Evolutionary conservation across 2,329 filamentous ascomycete genomes (phyloP).

Genomic region (Pochonia chlamydosporia): DNA sequence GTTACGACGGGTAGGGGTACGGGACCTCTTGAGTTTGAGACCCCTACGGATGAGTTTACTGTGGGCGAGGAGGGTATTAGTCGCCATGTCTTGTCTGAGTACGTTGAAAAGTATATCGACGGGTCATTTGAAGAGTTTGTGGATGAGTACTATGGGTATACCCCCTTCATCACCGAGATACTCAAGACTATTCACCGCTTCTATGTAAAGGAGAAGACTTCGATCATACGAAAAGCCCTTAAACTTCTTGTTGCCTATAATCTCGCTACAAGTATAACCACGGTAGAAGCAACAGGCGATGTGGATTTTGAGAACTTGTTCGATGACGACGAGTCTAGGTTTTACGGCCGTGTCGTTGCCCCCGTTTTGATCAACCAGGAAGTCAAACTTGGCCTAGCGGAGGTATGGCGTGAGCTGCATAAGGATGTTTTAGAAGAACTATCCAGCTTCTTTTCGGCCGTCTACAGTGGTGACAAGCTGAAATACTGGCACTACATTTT

Average conservation of each 20-base stretch:
- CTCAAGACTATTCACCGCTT: conserved; percentile 93
- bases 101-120: conserved; percentile 92
- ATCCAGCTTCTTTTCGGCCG: conserved; percentile 88
- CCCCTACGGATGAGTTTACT: conserved; percentile 81
- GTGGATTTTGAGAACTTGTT: conserved; percentile 75
- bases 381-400: conserved; percentile 93
- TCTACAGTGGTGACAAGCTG: conserved; percentile 93
- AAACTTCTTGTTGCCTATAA: conserved; percentile 96
- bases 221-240: conserved; percentile 88
- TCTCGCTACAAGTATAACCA: conserved; percentile 86
- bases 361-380: conserved; percentile 99
- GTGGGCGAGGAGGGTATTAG: conserved; percentile 86
- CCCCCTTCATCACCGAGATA: conserved; percentile 90
- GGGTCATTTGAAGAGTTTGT: conserved; percentile 89
- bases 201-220: conserved; percentile 81
- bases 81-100: conserved; percentile 74
- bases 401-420: conserved; percentile 97
- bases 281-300: conserved; percentile 86
- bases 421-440: conserved; percentile 95
- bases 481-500: conserved; percentile 99
- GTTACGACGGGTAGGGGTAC: conserved; percentile 59
- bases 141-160: conserved; percentile 93
- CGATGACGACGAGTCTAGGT: conserved; percentile 79
- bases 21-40: conserved; percentile 74
- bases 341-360: conserved; percentile 81